Percentiles rank a stretch among this genome's conserved stretches.
Conservation (phyloP, 176 grass and related monocot species). For the Phragmites australis region DNA sequence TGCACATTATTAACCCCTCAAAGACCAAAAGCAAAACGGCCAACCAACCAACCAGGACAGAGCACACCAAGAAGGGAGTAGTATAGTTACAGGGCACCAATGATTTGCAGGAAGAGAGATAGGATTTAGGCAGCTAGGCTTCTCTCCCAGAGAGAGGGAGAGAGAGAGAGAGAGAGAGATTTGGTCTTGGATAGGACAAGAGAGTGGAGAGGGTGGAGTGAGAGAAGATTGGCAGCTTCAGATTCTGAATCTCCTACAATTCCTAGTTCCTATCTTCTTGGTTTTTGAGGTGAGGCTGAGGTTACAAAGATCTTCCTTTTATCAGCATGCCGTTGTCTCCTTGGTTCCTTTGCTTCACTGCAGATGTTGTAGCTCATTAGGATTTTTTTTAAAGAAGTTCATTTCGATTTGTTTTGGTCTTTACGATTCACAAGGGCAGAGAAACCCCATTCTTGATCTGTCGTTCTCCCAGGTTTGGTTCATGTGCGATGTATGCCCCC, state of each 20-base stretch:
- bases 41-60: slow-evolving; percentile 19
- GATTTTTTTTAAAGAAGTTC: background rate
- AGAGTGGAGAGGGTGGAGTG: background rate
- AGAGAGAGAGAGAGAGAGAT: slow-evolving; percentile 3
- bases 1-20: slow-evolving; percentile 25
- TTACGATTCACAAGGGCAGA: too few relatives aligned
- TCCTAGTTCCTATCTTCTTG: background rate
- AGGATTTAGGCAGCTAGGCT: slow-evolving; percentile 14
- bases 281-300: slow-evolving; percentile 30
- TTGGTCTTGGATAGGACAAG: slow-evolving; percentile 25
- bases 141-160: slow-evolving; percentile 2
- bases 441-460: slow-evolving; percentile 7
- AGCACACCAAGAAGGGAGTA: background rate
- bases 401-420: too few relatives aligned
- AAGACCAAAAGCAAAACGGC: slow-evolving; percentile 13
- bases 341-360: slow-evolving; percentile 8
- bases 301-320: slow-evolving; percentile 29
- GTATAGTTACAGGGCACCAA: slow-evolving; percentile 29
- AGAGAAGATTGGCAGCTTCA: slow-evolving; percentile 27
- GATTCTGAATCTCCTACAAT: slow-evolving; percentile 48
- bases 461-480: background rate
- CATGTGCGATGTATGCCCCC: background rate
- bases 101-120: slow-evolving; percentile 40
- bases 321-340: background rate
- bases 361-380: background rate